These are phyloP conservation scores for Ananas comosus DNA, from an alignment of 176 grass and related monocot species.

Conservation along the genomic window DNA sequence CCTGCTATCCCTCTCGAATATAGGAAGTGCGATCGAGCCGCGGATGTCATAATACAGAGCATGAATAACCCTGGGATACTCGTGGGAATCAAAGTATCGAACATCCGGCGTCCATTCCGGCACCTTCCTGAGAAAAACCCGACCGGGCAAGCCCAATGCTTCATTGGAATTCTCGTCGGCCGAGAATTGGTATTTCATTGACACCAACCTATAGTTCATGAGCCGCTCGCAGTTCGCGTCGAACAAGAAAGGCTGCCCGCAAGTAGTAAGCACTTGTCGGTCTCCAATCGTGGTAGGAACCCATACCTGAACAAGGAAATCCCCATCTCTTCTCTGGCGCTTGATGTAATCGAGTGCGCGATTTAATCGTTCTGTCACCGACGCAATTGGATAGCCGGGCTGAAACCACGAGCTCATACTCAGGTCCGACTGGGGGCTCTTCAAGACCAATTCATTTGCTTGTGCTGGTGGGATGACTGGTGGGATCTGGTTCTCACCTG, in stretches of 20 bases:
- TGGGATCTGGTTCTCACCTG: not conserved
- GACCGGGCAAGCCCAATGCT: slow-evolving; percentile 55
- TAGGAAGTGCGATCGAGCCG: slow-evolving; percentile 64
- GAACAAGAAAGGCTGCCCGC: slow-evolving; percentile 69
- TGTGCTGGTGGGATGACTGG: not conserved
- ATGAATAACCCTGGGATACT: slow-evolving; percentile 70
- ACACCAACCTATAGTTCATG: slow-evolving; percentile 48
- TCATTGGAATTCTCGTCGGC: slow-evolving; percentile 49
- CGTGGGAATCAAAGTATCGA: slow-evolving; percentile 59
- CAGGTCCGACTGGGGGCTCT: not conserved
- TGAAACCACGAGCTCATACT: slow-evolving; percentile 19
- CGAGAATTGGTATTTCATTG: slow-evolving; percentile 69
- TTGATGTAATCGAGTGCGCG: slow-evolving; percentile 57
- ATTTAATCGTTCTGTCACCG: slow-evolving; percentile 55
- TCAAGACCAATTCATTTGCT: not conserved
- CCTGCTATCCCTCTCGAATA: slow-evolving; percentile 47
- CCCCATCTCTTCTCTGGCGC: slow-evolving; percentile 26
- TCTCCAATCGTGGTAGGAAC: slow-evolving; percentile 55
- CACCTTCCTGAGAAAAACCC: slow-evolving; percentile 75
- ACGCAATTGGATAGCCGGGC: not conserved
- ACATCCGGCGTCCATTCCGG: slow-evolving; percentile 99
- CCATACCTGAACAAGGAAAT: slow-evolving; percentile 85
- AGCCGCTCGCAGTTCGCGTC: slow-evolving; percentile 43
- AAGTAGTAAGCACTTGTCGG: slow-evolving; percentile 74
- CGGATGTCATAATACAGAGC: slow-evolving; percentile 62